These are phyloP conservation scores for Chalaropsis ovoidea DNA, from an alignment of 2,329 filamentous ascomycete genomes.

Conservation along the genomic window DNA sequence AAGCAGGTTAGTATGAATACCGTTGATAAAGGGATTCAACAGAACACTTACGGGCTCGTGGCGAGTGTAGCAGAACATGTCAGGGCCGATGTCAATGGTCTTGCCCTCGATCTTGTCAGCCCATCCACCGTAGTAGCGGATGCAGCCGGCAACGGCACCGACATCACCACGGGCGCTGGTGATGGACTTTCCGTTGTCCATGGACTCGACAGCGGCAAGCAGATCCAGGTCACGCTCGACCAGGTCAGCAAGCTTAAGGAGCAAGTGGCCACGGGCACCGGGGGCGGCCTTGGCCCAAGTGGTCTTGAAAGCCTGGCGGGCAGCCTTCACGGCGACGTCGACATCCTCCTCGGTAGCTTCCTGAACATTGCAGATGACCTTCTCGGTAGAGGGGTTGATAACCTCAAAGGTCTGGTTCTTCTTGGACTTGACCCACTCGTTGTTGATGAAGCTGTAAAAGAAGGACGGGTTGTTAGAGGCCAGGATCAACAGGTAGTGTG, in stretches of 20 bases:
- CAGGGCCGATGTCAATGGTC: constrained; percentile 34
- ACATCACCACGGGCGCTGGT: constrained; percentile 34
- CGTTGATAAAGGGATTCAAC: not conserved
- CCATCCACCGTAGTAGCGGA: constrained; percentile 38
- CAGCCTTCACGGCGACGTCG: constrained; percentile 40
- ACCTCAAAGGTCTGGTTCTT: constrained; percentile 27
- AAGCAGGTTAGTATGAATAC: not conserved
- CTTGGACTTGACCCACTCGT: constrained; percentile 57
- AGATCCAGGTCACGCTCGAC: constrained; percentile 36
- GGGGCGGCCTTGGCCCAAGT: constrained; percentile 38
- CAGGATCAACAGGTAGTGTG: constrained; percentile 54
- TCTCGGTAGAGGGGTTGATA: constrained; percentile 28
- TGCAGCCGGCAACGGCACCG: constrained; percentile 33
- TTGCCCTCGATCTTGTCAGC: constrained; percentile 36
- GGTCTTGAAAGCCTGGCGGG: constrained; percentile 39
- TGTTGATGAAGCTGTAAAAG: constrained; percentile 68
- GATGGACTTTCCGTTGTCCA: constrained; percentile 39
- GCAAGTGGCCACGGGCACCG: constrained; percentile 33
- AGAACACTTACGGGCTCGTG: constrained; percentile 35
- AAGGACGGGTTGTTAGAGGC: constrained; percentile 33
- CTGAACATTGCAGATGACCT: constrained; percentile 32
- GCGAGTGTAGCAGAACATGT: constrained; percentile 40
- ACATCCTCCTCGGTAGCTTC: constrained; percentile 41
- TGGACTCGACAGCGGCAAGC: constrained; percentile 38
- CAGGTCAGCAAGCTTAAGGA: constrained; percentile 40